phyloP scores from a whole-genome alignment of 176 grass and related monocot species.

The Echinochloa phyllopogon region DNA sequence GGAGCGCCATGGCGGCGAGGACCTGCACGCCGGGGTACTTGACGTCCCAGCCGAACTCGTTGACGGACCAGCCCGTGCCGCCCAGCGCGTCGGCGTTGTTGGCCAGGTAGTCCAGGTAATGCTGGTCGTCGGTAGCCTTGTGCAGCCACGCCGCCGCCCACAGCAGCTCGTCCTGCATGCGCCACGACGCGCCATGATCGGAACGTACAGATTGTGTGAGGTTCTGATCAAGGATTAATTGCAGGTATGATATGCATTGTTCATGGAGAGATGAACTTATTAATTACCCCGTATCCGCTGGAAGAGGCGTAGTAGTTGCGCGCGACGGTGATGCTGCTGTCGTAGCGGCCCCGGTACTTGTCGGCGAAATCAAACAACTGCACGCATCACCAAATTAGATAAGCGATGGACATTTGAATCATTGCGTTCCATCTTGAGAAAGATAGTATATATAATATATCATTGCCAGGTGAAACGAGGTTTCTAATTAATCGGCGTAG shows the following conservation, averaged over 20 bases:
- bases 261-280: background rate
- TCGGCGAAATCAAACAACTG: slow-evolving; percentile 91
- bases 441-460: no score
- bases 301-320: slow-evolving; percentile 63
- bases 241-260: no score
- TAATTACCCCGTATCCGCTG: slow-evolving; percentile 73
- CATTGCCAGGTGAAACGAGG: no score
- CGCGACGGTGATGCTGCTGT: slow-evolving; percentile 68
- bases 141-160: slow-evolving; percentile 95
- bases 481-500: no score
- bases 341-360: slow-evolving; percentile 85
- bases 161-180: slow-evolving; percentile 87
- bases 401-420: background rate
- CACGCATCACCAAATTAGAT: background rate
- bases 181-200: background rate
- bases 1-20: slow-evolving; percentile 61
- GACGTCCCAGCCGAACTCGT: slow-evolving; percentile 87
- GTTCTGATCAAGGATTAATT: no score
- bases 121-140: slow-evolving; percentile 49
- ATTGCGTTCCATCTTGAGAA: no score
- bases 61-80: slow-evolving; percentile 67
- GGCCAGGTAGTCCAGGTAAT: slow-evolving; percentile 78
- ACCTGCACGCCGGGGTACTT: slow-evolving; percentile 89
- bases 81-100: slow-evolving; percentile 78
- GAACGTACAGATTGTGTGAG: no score